Percentiles rank a stretch among this genome's conserved stretches.
These are phyloP conservation scores for Phialocephala sp. DNA, from an alignment of 2,329 filamentous ascomycete species.

Conservation along the genomic window DNA sequence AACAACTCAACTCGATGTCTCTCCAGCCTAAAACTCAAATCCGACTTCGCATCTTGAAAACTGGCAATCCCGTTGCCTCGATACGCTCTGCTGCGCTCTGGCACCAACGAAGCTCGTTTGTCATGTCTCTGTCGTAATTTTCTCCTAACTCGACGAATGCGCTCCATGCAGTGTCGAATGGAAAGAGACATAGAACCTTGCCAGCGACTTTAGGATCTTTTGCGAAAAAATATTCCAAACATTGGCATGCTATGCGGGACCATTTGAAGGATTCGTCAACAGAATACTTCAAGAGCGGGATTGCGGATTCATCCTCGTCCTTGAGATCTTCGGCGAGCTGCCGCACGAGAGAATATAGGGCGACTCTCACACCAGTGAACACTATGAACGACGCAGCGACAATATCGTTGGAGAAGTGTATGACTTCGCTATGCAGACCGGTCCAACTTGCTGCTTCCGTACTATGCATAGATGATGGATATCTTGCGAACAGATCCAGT, in stretches of 20 bases:
- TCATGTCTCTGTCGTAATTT: constrained; percentile 18
- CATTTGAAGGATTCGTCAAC: constrained; percentile 25
- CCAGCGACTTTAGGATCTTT: constrained; percentile 17
- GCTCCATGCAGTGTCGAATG: constrained; percentile 26
- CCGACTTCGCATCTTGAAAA: constrained; percentile 17
- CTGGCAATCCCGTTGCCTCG: constrained; percentile 21
- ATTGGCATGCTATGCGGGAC: constrained; percentile 26
- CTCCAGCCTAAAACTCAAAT: neutral
- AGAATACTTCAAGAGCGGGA: constrained; percentile 13
- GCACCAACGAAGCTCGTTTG: constrained; percentile 24
- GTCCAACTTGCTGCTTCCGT: constrained; percentile 21
- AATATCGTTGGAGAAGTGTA: constrained; percentile 21
- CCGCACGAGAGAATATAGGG: constrained; percentile 19
- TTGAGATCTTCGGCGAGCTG: constrained; percentile 21
- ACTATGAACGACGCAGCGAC: constrained; percentile 21
- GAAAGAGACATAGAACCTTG: constrained; percentile 16
- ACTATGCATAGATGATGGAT: constrained; percentile 12
- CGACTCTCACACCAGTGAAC: constrained; percentile 20
- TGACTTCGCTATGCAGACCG: constrained; percentile 18
- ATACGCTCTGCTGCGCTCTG: constrained; percentile 17
- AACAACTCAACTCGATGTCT: constrained; percentile 1
- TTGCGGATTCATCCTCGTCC: constrained; percentile 16
- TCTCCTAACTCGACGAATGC: constrained; percentile 20
- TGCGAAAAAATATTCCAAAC: constrained; percentile 27
- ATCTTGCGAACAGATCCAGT: constrained; percentile 17